Base-by-base conservation (phyloP, 2,329 filamentous ascomycete species). In the Phialophora tarda region DNA sequence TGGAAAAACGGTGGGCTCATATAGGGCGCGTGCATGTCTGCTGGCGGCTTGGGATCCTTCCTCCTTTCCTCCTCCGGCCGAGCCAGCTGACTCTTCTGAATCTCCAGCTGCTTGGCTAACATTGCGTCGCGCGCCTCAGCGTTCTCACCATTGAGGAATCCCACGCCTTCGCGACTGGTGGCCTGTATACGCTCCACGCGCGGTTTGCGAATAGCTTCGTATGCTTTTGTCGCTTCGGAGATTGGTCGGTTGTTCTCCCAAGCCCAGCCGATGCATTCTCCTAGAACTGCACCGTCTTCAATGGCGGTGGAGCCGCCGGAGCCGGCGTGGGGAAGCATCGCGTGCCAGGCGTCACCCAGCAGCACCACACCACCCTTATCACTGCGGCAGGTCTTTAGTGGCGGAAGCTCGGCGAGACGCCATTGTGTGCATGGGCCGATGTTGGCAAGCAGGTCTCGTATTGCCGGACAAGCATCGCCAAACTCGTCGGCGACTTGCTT, bases 101-200 rank as follows among this genome's bases (percentile, higher is more conserved):
- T 30, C 24, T 47, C 44, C 30, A 24, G 7, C 24, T 48, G 59
- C 51, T 30, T 32, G 17, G 32, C 50, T 12, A 62, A 17, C n/a
- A 62, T 38, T 4, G 50, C 26, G 11, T 62, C 30, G 26, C 59
- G 50, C 23, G 3, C 4, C 38, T 56, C 50, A 2, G 50, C 34
- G 34, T 44, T 38, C 10, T 8, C 8, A 8, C 59, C 59, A 34
- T 48, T 62, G 24, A 62, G 14, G 17, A 44, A 56, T 17, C n/a
- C 34, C 23, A 56, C 59, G 2, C 50, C 59, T 30, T 62, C 59
- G 11, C 48, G 59, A 30, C 50, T 56, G n/a, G 59, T 12, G 4
- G 59, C 50, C 23, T 62, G 59, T 7, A 62, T 55, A 24, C 59
- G 59, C 14, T 62, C 59, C 44, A 62, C 59, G 51, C 59, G 59